phyloP scores from a whole-genome alignment of 148 eudicot genomes.

The Tetragonia tetragonoides region DNA sequence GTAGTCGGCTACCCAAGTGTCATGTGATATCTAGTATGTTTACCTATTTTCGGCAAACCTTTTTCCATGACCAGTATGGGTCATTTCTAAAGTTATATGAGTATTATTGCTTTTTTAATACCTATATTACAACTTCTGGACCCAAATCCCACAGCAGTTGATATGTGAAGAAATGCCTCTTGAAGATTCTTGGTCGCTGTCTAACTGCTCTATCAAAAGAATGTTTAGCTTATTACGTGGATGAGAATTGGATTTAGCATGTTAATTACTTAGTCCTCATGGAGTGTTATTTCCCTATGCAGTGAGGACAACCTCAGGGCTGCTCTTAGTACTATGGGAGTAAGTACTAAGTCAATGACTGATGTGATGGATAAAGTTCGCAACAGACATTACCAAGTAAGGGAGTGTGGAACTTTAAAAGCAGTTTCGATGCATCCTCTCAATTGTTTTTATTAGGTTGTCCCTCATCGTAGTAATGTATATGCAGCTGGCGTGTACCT shows the following conservation, averaged over 20 bases:
- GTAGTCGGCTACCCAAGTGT: background rate
- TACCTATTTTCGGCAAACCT: no score
- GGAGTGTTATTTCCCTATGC: slow-evolving; percentile 22
- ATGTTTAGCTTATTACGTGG: background rate
- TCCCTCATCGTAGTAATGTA: slow-evolving; percentile 8
- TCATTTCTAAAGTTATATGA: background rate
- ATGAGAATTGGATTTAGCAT: slow-evolving; percentile 9
- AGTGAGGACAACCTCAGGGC: slow-evolving; percentile 93
- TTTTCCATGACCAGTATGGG: no score
- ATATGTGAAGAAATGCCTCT: no score
- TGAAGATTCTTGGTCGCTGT: background rate
- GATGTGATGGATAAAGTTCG: slow-evolving; percentile 80
- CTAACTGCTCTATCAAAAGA: background rate
- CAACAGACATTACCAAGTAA: slow-evolving; percentile 79
- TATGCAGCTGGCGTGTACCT: slow-evolving; percentile 87
- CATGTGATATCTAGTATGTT: background rate
- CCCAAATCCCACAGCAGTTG: background rate
- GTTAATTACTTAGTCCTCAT: background rate
- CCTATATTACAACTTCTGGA: background rate
- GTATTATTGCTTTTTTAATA: background rate
- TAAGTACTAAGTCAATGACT: slow-evolving; percentile 55
- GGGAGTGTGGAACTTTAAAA: background rate
- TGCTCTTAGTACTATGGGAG: slow-evolving; percentile 79
- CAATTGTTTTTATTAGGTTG: background rate
- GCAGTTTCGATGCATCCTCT: background rate